These are phyloP conservation scores for Saccharomycopsis guyanensis DNA, from an alignment of 805 yeast genomes.

Conservation along the genomic window DNA sequence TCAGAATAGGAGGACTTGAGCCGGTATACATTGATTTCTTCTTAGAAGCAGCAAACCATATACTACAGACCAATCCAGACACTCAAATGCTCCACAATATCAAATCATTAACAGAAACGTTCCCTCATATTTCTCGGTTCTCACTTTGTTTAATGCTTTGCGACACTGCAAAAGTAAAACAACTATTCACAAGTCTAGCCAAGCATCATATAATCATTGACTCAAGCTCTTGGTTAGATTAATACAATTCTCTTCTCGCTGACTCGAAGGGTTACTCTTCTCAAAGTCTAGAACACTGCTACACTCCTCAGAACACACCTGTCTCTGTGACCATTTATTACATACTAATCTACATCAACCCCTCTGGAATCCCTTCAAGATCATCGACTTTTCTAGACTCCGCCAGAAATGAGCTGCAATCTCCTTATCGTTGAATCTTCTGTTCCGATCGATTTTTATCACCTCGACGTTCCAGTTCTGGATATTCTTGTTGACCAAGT, in stretches of 20 bases:
- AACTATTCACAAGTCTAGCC: not conserved
- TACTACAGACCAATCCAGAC: not conserved
- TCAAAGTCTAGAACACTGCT: no score
- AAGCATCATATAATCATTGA: no score
- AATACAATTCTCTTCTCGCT: no score
- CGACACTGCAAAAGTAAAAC: conserved; percentile 15
- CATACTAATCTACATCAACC: no score
- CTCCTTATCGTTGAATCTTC: conserved; percentile 83
- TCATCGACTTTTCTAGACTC: conserved; percentile 64
- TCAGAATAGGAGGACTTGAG: conserved; percentile 41
- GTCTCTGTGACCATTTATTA: no score
- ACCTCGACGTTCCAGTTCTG: conserved; percentile 85
- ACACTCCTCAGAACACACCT: no score
- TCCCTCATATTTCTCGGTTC: conserved; percentile 24
- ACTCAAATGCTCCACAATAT: conserved; percentile 1
- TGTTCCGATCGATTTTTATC: conserved; percentile 69
- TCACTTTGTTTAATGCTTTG: conserved; percentile 21
- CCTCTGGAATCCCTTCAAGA: conserved; percentile 58
- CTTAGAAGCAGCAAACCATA: conserved; percentile 32
- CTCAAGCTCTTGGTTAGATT: no score
- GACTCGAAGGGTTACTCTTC: no score
- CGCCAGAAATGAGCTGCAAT: conserved; percentile 83
- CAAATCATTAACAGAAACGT: conserved; percentile 12
- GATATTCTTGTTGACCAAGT: conserved; percentile 65
- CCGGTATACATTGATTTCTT: conserved; percentile 40